Conservation (phyloP, 106 monocot genomes). For the Dendrobium chrysotoxum region DNA sequence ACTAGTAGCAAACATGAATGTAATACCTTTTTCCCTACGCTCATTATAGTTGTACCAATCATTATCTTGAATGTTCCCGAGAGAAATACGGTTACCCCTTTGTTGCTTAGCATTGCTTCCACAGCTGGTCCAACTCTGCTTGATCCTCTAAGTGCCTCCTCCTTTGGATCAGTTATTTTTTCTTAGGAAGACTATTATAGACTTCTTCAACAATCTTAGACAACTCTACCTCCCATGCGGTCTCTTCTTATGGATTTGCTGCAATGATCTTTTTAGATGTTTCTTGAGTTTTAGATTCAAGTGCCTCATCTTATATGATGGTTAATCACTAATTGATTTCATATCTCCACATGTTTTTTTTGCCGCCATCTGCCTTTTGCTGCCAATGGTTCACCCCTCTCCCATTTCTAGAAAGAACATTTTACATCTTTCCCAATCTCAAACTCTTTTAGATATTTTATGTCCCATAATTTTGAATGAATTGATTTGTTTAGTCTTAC, state of each 20-base stretch:
- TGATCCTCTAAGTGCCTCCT: too few species aligned
- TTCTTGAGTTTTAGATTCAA: not conserved
- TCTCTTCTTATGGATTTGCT: too few species aligned
- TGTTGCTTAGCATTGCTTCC: not conserved
- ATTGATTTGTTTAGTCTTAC: not conserved
- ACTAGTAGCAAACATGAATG: not conserved
- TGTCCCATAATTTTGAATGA: not conserved
- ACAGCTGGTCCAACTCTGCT: too few species aligned
- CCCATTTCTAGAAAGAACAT: not conserved
- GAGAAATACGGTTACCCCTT: not conserved
- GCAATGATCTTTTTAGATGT: not conserved
- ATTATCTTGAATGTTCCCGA: not conserved
- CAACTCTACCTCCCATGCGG: not conserved
- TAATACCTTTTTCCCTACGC: not conserved
- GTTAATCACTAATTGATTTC: not conserved
- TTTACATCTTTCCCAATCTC: not conserved
- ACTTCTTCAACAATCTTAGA: not conserved
- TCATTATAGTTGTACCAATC: not conserved
- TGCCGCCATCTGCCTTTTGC: not conserved
- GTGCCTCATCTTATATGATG: too few species aligned
- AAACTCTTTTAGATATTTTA: not conserved
- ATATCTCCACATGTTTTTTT: not conserved
- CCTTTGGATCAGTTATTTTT: not conserved
- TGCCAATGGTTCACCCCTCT: not conserved
- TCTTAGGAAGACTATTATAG: not conserved